Conservation (phyloP, 1,284 basidiomycete genomes). For the Pseudozyma flocculosa region DNA sequence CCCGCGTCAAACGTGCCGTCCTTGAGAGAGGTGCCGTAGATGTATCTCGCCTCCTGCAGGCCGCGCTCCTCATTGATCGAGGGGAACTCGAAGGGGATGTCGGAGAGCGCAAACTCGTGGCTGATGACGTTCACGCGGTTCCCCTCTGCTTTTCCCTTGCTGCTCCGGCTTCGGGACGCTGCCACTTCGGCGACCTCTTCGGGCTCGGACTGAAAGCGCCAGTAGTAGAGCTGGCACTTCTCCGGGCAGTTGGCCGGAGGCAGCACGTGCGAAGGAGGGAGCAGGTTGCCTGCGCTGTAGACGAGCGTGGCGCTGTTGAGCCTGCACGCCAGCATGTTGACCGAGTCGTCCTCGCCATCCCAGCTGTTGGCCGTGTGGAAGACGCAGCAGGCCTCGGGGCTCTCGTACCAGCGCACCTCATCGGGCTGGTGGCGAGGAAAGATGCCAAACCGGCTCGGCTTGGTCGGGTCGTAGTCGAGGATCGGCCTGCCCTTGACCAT, state of each 20-base stretch:
- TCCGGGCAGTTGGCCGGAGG: conserved; percentile 58
- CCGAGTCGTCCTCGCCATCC: conserved; percentile 52
- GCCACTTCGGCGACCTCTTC: neutral
- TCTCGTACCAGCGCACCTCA: conserved; percentile 58
- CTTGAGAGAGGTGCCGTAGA: conserved; percentile 57
- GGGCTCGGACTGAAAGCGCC: conserved; percentile 56
- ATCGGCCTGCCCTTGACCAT: conserved; percentile 60
- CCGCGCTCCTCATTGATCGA: conserved; percentile 56
- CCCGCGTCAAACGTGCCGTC: conserved; percentile 60
- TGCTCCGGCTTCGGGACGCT: neutral
- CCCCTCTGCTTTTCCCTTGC: neutral
- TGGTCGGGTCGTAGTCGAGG: conserved; percentile 60
- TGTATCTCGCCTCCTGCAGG: conserved; percentile 59
- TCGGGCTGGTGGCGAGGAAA: conserved; percentile 59
- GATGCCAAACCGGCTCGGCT: conserved; percentile 61
- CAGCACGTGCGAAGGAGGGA: conserved; percentile 50
- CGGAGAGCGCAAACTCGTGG: conserved; percentile 60
- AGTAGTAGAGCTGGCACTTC: conserved; percentile 61
- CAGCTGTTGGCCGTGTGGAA: conserved; percentile 64
- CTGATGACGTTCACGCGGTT: conserved; percentile 38
- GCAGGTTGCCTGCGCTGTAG: conserved; percentile 61
- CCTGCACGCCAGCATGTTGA: conserved; percentile 61
- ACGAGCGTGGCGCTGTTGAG: conserved; percentile 62
- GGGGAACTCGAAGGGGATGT: conserved; percentile 63
- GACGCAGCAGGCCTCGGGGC: conserved; percentile 60